Evolutionary conservation across 2,329 filamentous ascomycete species (phyloP).

Genomic region (Curvularia sp.): DNA sequence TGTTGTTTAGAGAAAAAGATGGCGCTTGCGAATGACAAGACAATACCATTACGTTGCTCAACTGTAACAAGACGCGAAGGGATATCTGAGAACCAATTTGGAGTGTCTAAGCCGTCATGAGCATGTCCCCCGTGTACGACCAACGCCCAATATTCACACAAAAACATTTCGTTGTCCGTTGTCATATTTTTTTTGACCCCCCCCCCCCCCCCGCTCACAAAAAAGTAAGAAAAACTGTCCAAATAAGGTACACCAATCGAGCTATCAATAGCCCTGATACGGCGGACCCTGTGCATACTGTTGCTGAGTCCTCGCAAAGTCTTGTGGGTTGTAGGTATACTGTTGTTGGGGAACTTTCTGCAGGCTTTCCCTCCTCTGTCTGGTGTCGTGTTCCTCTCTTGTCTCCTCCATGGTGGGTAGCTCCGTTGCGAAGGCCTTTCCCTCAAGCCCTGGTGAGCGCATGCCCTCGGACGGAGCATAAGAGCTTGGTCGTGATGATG

Average conservation of each 20-base stretch:
- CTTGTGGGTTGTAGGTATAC: slow-evolving; percentile 47
- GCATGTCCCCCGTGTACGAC: not conserved
- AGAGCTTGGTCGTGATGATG: slow-evolving; percentile 45
- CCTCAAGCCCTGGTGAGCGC: slow-evolving; percentile 44
- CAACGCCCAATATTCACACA: not conserved
- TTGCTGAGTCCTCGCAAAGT: slow-evolving; percentile 34
- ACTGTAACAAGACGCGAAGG: not conserved
- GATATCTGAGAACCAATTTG: slow-evolving; percentile 5
- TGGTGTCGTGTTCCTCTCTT: slow-evolving; percentile 40
- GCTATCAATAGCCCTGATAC: slow-evolving; percentile 10
- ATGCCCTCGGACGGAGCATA: slow-evolving; percentile 46
- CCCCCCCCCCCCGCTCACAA: not conserved
- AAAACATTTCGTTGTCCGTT: not conserved
- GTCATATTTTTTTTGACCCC: not conserved
- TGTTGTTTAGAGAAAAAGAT: slow-evolving; percentile 3
- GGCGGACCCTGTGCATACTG: slow-evolving; percentile 18
- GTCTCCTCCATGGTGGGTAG: slow-evolving; percentile 48
- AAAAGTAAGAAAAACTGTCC: not conserved
- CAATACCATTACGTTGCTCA: slow-evolving; percentile 10
- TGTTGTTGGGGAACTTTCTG: slow-evolving; percentile 25
- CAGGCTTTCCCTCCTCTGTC: slow-evolving; percentile 25
- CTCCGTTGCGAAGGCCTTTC: slow-evolving; percentile 44
- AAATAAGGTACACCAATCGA: not conserved
- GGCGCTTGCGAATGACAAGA: not conserved
- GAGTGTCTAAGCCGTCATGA: not conserved